These are phyloP conservation scores for Amanita rubescens DNA, from an alignment of 768 basidiomycete species.

Conservation along the genomic window DNA sequence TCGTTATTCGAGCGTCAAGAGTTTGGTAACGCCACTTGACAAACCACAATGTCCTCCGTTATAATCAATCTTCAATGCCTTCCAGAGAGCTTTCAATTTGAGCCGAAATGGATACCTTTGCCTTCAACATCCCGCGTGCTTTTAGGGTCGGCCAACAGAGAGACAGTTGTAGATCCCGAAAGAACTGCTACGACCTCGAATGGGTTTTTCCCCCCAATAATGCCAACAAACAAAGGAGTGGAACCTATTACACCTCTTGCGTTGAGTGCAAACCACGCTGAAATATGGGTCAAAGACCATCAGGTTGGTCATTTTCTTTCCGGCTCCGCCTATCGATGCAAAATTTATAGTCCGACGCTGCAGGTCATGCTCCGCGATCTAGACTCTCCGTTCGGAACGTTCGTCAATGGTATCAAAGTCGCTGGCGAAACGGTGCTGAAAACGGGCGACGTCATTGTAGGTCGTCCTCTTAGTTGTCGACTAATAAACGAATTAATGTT, in stretches of 20 bases:
- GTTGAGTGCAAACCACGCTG: conserved; percentile 35
- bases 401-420: conserved; percentile 37
- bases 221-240: conserved; percentile 13
- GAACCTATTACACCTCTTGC: conserved; percentile 23
- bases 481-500: too few relatives aligned
- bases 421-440: conserved; percentile 26
- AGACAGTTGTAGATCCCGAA: neutral
- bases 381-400: conserved; percentile 40
- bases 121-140: conserved; percentile 19
- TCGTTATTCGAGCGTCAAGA: neutral
- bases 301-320: conserved; percentile 23
- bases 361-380: conserved; percentile 43
- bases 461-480: too few relatives aligned
- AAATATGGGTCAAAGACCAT: conserved; percentile 37
- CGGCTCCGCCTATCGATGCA: neutral
- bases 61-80: conserved; percentile 1
- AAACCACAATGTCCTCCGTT: neutral
- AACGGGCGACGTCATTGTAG: conserved; percentile 37
- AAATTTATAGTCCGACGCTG: conserved; percentile 1
- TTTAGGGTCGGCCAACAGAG: conserved; percentile 17
- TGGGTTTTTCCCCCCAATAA: conserved; percentile 35
- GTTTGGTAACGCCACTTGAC: neutral
- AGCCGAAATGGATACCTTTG: conserved; percentile 19
- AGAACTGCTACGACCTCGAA: conserved; percentile 25
- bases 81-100: conserved; percentile 6